Evolutionary conservation across 306 rosid genomes (phyloP).

Genomic region (Adenanthera pavonina): DNA sequence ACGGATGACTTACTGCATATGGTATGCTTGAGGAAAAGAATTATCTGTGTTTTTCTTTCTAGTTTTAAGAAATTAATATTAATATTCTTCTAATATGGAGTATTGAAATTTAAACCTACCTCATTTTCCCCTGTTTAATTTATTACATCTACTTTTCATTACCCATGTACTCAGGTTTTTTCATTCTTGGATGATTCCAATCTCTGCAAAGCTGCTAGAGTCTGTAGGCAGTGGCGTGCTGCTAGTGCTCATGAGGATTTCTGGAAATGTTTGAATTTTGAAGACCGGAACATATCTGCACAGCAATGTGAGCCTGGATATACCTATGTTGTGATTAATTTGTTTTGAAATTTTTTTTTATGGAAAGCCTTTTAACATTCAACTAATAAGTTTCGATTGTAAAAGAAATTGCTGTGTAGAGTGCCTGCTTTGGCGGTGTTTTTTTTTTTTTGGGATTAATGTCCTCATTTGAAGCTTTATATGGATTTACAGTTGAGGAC

Average conservation of each 20-base stretch:
- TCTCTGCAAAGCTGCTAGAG: conserved; percentile 95
- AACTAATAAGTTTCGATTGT: not conserved
- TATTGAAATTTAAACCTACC: not conserved
- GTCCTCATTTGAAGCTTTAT: conserved; percentile 40
- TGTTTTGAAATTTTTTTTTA: conserved; percentile 3
- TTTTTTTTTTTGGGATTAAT: not conserved
- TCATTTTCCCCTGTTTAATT: not conserved
- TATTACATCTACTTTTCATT: conserved; percentile 9
- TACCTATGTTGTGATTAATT: not conserved
- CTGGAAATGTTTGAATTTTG: conserved; percentile 91
- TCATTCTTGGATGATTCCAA: conserved; percentile 89
- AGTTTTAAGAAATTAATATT: conserved; percentile 21
- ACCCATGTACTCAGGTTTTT: conserved; percentile 66
- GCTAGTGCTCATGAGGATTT: conserved; percentile 99
- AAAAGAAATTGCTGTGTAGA: not conserved
- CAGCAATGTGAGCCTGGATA: conserved; percentile 81
- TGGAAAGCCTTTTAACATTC: not conserved
- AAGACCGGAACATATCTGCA: conserved; percentile 79
- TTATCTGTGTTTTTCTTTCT: not conserved
- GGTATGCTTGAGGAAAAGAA: conserved; percentile 55
- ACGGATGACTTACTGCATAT: conserved; percentile 95
- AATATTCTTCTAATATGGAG: conserved; percentile 12
- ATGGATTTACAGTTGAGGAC: conserved; percentile 77
- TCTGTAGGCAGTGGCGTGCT: conserved; percentile 91
- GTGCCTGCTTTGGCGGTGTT: not conserved